phyloP scores from a whole-genome alignment of 495 filamentous ascomycete species.

The Aspergillus wentii region DNA sequence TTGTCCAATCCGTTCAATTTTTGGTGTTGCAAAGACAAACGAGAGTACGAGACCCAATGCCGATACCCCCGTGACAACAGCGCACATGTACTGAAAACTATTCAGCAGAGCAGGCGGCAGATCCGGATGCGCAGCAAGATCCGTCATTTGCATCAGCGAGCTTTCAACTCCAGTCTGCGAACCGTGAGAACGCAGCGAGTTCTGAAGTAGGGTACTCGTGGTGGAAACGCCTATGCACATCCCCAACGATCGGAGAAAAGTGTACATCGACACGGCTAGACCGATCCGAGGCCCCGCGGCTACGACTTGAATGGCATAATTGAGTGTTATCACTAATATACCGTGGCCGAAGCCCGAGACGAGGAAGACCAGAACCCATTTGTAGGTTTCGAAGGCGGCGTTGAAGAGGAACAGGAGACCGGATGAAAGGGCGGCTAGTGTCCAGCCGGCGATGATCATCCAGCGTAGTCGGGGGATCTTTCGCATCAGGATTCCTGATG shows the following conservation, averaged over 20 bases:
- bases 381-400: constrained; percentile 29
- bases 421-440: constrained; percentile 35
- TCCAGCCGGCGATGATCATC: constrained; percentile 53
- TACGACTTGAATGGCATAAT: constrained; percentile 49
- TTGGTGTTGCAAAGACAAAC: background rate
- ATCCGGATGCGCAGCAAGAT: background rate
- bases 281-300: constrained; percentile 41
- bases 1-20: too few species aligned
- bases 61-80: background rate
- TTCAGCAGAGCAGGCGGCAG: background rate
- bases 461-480: constrained; percentile 46
- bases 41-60: background rate
- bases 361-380: constrained; percentile 50
- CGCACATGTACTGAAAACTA: background rate
- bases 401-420: constrained; percentile 44
- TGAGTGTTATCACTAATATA: constrained; percentile 45
- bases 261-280: constrained; percentile 52
- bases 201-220: constrained; percentile 54
- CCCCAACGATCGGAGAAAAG: constrained; percentile 52
- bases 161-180: background rate
- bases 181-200: constrained; percentile 11
- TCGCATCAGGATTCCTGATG: constrained; percentile 42
- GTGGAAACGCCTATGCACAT: constrained; percentile 58
- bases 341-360: constrained; percentile 50
- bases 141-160: background rate